Percentiles rank a stretch among this genome's conserved stretches.
phyloP scores from a whole-genome alignment of 169 alveolate genomes.

The Eimeria zaria region DNA sequence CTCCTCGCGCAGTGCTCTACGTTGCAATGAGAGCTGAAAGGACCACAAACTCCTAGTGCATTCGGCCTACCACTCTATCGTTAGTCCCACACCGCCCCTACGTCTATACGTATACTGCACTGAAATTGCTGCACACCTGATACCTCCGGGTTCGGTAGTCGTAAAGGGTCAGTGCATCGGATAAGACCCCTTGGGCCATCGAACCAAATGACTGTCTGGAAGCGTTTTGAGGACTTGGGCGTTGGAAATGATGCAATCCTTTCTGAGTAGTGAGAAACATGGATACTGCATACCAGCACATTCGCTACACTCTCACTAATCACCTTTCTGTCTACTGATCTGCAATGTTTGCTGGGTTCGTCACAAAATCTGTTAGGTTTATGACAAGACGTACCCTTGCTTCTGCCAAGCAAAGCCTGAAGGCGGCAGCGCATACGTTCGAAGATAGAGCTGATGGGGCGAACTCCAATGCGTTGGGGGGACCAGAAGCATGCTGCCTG shows the following conservation, averaged over 20 bases:
- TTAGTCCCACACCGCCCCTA: neutral
- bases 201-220: conserved; percentile 8
- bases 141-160: conserved; percentile 67
- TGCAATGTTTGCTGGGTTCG: neutral
- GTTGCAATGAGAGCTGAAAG: conserved; percentile 51
- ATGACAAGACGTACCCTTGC: conserved; percentile 1
- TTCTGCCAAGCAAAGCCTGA: neutral
- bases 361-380: neutral
- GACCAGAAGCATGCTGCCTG: neutral
- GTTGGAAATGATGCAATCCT: neutral
- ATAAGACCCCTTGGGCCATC: neutral
- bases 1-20: conserved; percentile 56
- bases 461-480: conserved; percentile 42
- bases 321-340: neutral
- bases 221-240: neutral
- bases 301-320: neutral
- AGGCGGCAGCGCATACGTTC: conserved; percentile 31
- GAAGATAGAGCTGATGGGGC: conserved; percentile 19
- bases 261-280: conserved; percentile 9
- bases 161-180: conserved; percentile 44
- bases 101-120: neutral
- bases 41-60: neutral
- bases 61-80: neutral
- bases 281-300: neutral
- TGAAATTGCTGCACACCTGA: conserved; percentile 16